These are phyloP conservation scores for Coemansia furcata DNA, from an alignment of 192 early-diverging fungal species.

Conservation along the genomic window DNA sequence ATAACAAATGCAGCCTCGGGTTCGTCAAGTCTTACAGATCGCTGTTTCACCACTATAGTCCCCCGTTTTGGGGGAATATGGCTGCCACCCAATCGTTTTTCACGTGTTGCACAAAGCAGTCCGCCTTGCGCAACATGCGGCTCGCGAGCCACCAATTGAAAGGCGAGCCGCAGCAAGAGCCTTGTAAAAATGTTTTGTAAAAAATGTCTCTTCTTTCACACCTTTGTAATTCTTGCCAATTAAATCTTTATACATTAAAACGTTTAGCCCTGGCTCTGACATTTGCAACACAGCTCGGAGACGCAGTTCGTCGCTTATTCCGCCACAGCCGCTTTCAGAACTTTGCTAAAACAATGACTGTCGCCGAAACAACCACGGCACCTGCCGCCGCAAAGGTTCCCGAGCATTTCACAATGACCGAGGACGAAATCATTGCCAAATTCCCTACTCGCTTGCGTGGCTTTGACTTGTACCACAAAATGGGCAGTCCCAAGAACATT, in stretches of 20 bases:
- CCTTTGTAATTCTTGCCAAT: background rate
- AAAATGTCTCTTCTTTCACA: background rate
- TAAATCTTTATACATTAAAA: background rate
- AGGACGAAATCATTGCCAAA: conserved; percentile 49
- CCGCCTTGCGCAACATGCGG: background rate
- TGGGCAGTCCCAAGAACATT: conserved; percentile 73
- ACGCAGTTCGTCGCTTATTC: conserved; percentile 11
- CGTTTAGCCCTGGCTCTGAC: background rate
- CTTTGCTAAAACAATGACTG: conserved; percentile 11
- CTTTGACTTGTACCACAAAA: conserved; percentile 74
- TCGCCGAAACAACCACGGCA: conserved; percentile 7
- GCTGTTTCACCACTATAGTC: background rate
- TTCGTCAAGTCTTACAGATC: background rate
- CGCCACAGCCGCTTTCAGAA: background rate
- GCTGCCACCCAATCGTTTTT: background rate
- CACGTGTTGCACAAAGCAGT: conserved; percentile 1
- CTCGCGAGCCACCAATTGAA: background rate
- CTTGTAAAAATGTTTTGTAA: background rate
- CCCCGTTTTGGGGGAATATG: background rate
- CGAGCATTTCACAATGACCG: conserved; percentile 68
- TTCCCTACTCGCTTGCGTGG: conserved; percentile 63
- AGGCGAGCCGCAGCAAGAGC: background rate
- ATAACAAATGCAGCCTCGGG: background rate
- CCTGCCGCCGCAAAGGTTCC: conserved; percentile 87
- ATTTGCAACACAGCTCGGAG: conserved; percentile 8